Evolutionary conservation across 148 eudicot species (phyloP).

Genomic region (Silene conica): DNA sequence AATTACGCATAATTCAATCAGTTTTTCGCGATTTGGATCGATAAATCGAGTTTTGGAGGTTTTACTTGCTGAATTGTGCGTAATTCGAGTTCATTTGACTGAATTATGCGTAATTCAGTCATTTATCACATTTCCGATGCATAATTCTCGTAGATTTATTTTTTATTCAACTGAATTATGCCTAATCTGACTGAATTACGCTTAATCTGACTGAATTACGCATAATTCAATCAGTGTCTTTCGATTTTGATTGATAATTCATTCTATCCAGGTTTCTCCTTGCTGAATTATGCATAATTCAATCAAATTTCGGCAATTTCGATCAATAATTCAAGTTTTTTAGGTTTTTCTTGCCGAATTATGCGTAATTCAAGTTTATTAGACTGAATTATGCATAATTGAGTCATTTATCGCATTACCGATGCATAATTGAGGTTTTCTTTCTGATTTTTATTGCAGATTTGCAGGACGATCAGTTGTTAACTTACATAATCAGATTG

Average conservation of each 20-base stretch:
- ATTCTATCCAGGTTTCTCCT: not conserved
- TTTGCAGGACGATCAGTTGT: conserved; percentile 1
- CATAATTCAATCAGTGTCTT: not conserved
- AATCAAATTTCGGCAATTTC: not conserved
- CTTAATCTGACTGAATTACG: conserved; percentile 13
- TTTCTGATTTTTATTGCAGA: not conserved
- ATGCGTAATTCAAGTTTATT: conserved; percentile 3
- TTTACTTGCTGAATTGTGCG: conserved; percentile 3
- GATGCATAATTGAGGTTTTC: conserved; percentile 20
- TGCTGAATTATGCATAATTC: conserved; percentile 8
- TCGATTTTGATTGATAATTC: conserved; percentile 9
- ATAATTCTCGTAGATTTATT: not conserved
- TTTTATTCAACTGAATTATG: conserved; percentile 35
- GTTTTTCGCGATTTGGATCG: conserved; percentile 5
- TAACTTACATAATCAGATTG: not conserved
- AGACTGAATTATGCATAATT: conserved; percentile 12
- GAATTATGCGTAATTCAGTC: conserved; percentile 16
- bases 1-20: not conserved
- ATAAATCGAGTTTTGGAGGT: not conserved
- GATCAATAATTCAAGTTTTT: not conserved
- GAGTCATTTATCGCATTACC: not conserved
- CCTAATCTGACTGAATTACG: conserved; percentile 8
- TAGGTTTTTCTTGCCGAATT: not conserved
- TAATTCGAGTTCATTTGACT: not conserved
- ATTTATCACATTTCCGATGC: not conserved